Percentiles rank a stretch among this genome's conserved stretches.
Conservation (phyloP, 2,329 filamentous ascomycete genomes). For the Colletotrichum destructivum region DNA sequence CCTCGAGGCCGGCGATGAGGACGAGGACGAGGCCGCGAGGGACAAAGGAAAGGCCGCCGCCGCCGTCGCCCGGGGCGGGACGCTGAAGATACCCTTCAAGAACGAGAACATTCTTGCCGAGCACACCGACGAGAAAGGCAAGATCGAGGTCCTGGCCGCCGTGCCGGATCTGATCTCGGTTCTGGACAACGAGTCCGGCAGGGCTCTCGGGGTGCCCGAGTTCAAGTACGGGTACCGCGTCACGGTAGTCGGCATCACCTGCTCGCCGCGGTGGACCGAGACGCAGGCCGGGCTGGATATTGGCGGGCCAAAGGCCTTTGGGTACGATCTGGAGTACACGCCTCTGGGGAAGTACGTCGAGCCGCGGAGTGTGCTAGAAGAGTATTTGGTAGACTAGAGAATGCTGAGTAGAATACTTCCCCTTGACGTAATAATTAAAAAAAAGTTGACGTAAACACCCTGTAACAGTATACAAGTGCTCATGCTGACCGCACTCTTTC, state of each 20-base stretch:
- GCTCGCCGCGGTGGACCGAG: constrained; percentile 68
- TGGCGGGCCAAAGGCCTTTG: constrained; percentile 58
- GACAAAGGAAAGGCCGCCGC: constrained; percentile 1
- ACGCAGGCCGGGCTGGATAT: constrained; percentile 63
- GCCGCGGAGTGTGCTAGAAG: constrained; percentile 66
- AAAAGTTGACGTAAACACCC: neutral
- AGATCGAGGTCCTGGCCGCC: constrained; percentile 59
- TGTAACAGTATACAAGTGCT: too few species aligned
- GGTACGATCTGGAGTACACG: constrained; percentile 61
- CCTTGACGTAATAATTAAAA: neutral
- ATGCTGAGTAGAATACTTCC: too few species aligned
- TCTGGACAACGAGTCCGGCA: constrained; percentile 69
- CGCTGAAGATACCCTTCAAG: constrained; percentile 48
- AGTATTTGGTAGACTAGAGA: constrained; percentile 19
- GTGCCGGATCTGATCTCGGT: constrained; percentile 72
- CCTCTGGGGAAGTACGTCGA: constrained; percentile 66
- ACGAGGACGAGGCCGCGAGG: constrained; percentile 19
- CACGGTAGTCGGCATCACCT: constrained; percentile 67
- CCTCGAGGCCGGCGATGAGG: constrained; percentile 45
- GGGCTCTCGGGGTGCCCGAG: constrained; percentile 70
- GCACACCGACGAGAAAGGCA: constrained; percentile 55
- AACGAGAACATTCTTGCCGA: constrained; percentile 67
- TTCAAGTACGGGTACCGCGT: constrained; percentile 69
- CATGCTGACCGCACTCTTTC: too few species aligned
- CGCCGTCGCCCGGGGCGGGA: constrained; percentile 42